phyloP scores from a whole-genome alignment of 805 yeast genomes.

The Starmerella khaoyaiensis region DNA sequence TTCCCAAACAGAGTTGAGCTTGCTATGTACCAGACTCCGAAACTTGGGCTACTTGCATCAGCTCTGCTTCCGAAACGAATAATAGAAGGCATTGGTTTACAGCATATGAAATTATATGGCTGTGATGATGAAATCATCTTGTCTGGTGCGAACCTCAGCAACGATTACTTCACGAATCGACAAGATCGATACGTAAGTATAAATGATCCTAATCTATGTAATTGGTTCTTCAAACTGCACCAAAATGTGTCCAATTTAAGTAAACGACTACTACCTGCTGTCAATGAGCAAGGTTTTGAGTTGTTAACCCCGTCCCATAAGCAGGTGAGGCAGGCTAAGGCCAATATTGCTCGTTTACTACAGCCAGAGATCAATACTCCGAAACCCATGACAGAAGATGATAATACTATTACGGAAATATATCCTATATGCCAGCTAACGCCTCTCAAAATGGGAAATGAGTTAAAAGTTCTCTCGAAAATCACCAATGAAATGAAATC shows the following conservation, averaged over 20 bases:
- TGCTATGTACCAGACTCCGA: conserved; percentile 83
- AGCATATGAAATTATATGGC: conserved; percentile 95
- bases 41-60: conserved; percentile 54
- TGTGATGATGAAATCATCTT: conserved; percentile 80
- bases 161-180: conserved; percentile 85
- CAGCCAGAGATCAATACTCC: conserved; percentile 25
- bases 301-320: background rate
- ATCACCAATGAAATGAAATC: conserved; percentile 6
- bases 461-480: conserved; percentile 47
- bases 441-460: conserved; percentile 76
- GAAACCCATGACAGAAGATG: conserved; percentile 8
- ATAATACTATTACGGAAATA: conserved; percentile 44
- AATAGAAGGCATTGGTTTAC: conserved; percentile 84
- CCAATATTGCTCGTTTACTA: conserved; percentile 45
- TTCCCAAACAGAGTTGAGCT: conserved; percentile 57
- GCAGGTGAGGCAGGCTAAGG: conserved; percentile 31
- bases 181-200: conserved; percentile 86
- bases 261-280: conserved; percentile 38
- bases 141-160: conserved; percentile 82
- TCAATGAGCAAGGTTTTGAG: conserved; percentile 4
- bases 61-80: conserved; percentile 62
- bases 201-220: conserved; percentile 42
- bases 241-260: conserved; percentile 55
- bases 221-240: conserved; percentile 66
- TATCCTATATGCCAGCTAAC: conserved; percentile 88